Conservation (phyloP, 495 filamentous ascomycete species). For the Pseudomonodictys pantanalensis region DNA sequence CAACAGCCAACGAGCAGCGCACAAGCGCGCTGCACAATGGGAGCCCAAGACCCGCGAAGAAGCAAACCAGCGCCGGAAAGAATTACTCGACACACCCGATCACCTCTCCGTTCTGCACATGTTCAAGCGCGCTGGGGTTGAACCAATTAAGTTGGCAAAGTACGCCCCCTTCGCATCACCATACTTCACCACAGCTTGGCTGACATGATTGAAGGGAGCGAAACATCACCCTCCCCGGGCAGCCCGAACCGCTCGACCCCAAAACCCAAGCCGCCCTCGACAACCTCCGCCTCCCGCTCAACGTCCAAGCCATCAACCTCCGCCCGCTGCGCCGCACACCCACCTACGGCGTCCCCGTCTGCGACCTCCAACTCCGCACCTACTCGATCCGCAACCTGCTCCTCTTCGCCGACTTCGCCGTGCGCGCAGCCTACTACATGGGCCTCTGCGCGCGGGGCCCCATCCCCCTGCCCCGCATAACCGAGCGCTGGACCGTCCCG, state of each 20-base stretch:
- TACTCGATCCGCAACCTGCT: conserved; percentile 88
- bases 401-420: conserved; percentile 91
- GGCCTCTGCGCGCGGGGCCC: conserved; percentile 82
- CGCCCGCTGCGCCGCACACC: conserved; percentile 74
- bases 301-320: conserved; percentile 81
- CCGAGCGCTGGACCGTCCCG: conserved; percentile 92
- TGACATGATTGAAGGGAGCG: conserved; percentile 20
- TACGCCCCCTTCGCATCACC: conserved; percentile 8
- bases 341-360: conserved; percentile 73
- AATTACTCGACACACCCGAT: conserved; percentile 21
- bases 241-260: conserved; percentile 5
- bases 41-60: conserved; percentile 18
- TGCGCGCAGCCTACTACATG: conserved; percentile 92
- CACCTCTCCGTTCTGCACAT: conserved; percentile 22
- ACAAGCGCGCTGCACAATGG: background rate
- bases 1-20: conserved; percentile 4
- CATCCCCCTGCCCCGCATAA: conserved; percentile 80
- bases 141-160: conserved; percentile 29
- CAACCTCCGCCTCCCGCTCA: conserved; percentile 61
- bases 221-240: conserved; percentile 16
- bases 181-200: background rate
- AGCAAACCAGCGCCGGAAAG: conserved; percentile 12
- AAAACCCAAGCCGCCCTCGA: conserved; percentile 28
- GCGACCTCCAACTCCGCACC: conserved; percentile 88
- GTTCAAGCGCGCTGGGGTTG: conserved; percentile 30